A percentile compares a stretch with the other conserved stretches of the same genome.
phyloP scores from a whole-genome alignment of 192 early-diverging fungal genomes.

The Geranomyces variabilis region DNA sequence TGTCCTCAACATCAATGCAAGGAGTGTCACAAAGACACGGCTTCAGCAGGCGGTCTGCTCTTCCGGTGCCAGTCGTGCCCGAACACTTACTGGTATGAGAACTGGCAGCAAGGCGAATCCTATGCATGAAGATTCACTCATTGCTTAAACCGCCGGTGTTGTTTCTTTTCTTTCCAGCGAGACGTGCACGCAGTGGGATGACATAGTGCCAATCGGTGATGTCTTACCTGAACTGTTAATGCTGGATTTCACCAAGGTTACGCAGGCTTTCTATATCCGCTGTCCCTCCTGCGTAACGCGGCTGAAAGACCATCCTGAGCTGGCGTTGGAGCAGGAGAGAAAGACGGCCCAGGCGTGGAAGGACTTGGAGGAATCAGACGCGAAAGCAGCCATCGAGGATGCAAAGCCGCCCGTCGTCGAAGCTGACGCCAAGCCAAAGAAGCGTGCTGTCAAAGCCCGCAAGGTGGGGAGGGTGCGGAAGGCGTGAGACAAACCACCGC shows the following conservation, averaged over 20 bases:
- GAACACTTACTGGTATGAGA: slow-evolving; percentile 29
- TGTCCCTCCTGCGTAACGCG: slow-evolving; percentile 32
- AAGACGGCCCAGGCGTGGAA: slow-evolving; percentile 14
- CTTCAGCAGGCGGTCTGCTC: slow-evolving; percentile 47
- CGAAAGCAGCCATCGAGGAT: no score
- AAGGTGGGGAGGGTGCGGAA: no score
- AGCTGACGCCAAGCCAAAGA: no score
- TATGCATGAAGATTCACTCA: no score
- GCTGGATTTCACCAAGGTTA: slow-evolving; percentile 37
- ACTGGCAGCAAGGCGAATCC: no score
- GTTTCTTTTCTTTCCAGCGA: slow-evolving; percentile 30
- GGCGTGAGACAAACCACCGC: no score
- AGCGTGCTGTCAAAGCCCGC: no score
- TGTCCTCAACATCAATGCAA: slow-evolving; percentile 45
- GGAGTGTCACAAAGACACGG: slow-evolving; percentile 35
- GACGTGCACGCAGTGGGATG: slow-evolving; percentile 38
- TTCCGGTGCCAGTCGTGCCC: slow-evolving; percentile 48
- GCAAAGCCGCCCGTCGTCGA: no score
- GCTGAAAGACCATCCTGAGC: slow-evolving; percentile 20
- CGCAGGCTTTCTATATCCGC: slow-evolving; percentile 44
- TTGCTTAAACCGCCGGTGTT: neutral
- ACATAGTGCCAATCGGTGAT: slow-evolving; percentile 41
- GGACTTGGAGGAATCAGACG: slow-evolving; percentile 1
- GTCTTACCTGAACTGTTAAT: slow-evolving; percentile 30
- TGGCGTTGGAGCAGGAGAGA: neutral